Evolutionary conservation across 768 basidiomycete genomes (phyloP), one percentile per base, ranked within the genome.

Genomic region (Phanerodontia chrysosporium): DNA sequence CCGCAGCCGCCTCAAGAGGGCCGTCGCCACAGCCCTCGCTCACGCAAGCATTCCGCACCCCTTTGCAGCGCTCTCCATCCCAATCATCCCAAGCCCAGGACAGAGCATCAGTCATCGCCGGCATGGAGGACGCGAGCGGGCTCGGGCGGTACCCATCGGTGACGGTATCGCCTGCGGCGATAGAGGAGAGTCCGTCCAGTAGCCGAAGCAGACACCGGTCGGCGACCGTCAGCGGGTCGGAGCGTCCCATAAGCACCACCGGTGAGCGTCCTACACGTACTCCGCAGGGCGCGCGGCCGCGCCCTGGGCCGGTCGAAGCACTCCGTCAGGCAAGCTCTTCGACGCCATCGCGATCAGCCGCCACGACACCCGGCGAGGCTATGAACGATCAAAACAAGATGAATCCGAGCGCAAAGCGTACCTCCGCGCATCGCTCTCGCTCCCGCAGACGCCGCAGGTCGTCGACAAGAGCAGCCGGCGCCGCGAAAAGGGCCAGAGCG

Each of bases 21-120:
- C 14, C 36, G 6, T 45, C 45, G 2, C 30, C 55, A 4, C 51
- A 58, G 13, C 66, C 62, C 0, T n/a, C n/a, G n/a, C 63, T 70
- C 42, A 67, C 67, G 3, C 49, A 61, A 8, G 65, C 67, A 10
- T 67, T 69, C 59, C 64, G 62, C 36, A 58, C 66, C 18, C 62
- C 63, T 36, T 58, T 65, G n/a, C 61, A 65, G 21, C 57, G 62
- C 4, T 61, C 67, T 3, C 51, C 52, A 21, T 53, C 62, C 8
- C 55, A 58, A 2, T 56, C 61, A 32, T 22, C 56, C n/a, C n/a
- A n/a, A n/a, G n/a, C n/a, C n/a, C n/a, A n/a, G n/a, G n/a, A n/a
- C n/a, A n/a, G n/a, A n/a, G n/a, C n/a, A n/a, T n/a, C n/a, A n/a
- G n/a, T n/a, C 21, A 58, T 63, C 14, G 45, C 54, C 1, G n/a